Evolutionary conservation across 2,329 filamentous ascomycete genomes (phyloP).

Genomic region (Talaromyces amestolkiae): DNA sequence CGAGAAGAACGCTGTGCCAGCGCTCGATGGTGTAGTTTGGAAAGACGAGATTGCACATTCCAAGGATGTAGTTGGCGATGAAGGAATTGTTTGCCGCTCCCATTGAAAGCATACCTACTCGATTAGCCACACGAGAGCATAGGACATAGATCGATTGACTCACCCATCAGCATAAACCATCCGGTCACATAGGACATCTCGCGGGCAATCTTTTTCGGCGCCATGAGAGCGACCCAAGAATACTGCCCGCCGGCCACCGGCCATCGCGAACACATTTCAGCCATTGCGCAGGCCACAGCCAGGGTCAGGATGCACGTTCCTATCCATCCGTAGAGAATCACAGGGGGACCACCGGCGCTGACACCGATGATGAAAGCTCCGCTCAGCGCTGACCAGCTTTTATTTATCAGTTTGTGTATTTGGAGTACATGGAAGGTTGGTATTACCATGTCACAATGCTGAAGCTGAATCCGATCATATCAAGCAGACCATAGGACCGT

Average conservation of each 20-base stretch:
- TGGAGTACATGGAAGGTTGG: background rate
- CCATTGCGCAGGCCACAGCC: conserved; percentile 58
- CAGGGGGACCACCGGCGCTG: conserved; percentile 55
- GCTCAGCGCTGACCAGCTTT: conserved; percentile 53
- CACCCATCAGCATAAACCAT: conserved; percentile 52
- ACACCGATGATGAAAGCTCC: conserved; percentile 58
- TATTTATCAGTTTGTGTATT: background rate
- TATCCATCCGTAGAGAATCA: conserved; percentile 60
- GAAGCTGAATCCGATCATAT: conserved; percentile 61
- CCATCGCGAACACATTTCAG: conserved; percentile 58
- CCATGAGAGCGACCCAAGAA: conserved; percentile 57
- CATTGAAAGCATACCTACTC: conserved; percentile 50
- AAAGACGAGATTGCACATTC: conserved; percentile 53
- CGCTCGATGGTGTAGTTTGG: conserved; percentile 53
- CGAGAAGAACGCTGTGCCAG: conserved; percentile 56
- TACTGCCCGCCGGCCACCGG: conserved; percentile 59
- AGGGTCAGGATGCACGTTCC: conserved; percentile 53
- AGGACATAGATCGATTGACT: conserved; percentile 10
- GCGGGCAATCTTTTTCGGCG: conserved; percentile 48
- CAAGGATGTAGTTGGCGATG: conserved; percentile 56
- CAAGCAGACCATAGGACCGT: conserved; percentile 54
- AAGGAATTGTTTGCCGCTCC: conserved; percentile 57
- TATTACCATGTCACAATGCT: conserved; percentile 54
- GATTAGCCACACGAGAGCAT: background rate
- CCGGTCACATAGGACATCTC: conserved; percentile 47